Evolutionary conservation across 345 rosid species (phyloP).

Genomic region (Syzygium aqueum): DNA sequence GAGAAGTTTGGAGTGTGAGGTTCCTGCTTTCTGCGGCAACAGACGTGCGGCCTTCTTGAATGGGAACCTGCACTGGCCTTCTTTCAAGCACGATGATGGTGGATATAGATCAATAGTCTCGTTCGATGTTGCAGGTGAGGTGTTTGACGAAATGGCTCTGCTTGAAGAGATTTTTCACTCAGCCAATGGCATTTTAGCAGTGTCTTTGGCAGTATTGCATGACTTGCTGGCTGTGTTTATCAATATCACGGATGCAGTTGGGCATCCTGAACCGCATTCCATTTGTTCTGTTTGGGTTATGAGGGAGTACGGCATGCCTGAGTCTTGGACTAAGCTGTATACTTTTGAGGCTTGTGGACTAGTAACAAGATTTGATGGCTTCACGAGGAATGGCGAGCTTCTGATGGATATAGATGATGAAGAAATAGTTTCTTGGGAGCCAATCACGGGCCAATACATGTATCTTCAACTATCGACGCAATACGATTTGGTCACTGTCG

Average conservation of each 20-base stretch:
- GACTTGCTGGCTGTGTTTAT: background rate
- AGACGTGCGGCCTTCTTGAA: too few species aligned
- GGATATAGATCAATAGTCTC: background rate
- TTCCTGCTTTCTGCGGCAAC: too few species aligned
- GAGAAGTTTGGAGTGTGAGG: too few species aligned
- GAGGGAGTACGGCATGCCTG: background rate
- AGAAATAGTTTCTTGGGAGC: background rate
- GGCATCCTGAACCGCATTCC: background rate
- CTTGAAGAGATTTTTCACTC: background rate
- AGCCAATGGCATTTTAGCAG: rapidly evolving
- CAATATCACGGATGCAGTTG: too few species aligned
- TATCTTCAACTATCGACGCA: background rate
- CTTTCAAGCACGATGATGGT: background rate
- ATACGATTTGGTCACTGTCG: background rate
- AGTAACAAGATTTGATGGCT: background rate
- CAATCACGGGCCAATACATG: background rate
- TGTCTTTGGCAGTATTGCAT: background rate
- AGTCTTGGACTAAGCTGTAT: background rate
- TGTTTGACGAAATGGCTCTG: background rate
- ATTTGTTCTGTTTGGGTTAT: background rate
- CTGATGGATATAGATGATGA: background rate
- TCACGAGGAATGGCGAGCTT: too few species aligned
- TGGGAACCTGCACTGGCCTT: too few species aligned
- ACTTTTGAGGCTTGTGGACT: background rate
- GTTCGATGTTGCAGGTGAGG: background rate